Evolutionary conservation across 2,329 filamentous ascomycete species (phyloP), one percentile per base, ranked within the genome.

Genomic region (Scopulariopsis brevicaulis): DNA sequence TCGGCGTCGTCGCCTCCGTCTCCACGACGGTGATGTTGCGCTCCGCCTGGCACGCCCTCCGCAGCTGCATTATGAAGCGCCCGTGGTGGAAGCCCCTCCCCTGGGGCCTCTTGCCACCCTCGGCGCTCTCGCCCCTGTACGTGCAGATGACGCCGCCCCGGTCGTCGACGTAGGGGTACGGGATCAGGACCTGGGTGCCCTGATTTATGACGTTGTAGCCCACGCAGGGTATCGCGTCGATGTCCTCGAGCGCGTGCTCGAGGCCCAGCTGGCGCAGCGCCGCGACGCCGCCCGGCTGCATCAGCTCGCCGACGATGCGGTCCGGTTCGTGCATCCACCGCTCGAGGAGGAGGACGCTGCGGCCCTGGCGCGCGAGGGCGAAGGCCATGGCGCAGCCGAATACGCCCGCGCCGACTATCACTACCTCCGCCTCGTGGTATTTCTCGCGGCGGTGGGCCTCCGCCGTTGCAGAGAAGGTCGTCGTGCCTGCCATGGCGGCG

Each of bases 1-100:
- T 81, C 6, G 92, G 80, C 56, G 83, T 84, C 51, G 83, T 86
- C 22, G 87, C 94, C 63, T 92, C 93, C 14, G 90, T 94, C 76
- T 99, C 94, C 63, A 97, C 81, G 34, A 97, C 82, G 24, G 87
- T 92, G 65, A 99, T 90, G 69, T 96, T 96, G 62, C 85, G 78
- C 67, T 92, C 86, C 20, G 73, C 77, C 67, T 84, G 74, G 59
- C 91, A 94, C 28, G 89, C 86, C 64, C 80, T 79, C 60, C 94
- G 84, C 63, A 99, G 75, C 68, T 89, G 85, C 72, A 80, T 83
- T 65, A 99, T 90, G 73, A 99, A 96, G 64, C 90, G 84, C 53
- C 94, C 94, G 73, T 99, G 94, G 75, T 99, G 94, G 70, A 99
- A 99, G 53, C 82, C 82, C 61, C 87, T 78, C 46, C 94, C 94